These are phyloP conservation scores for Macrolepiota fuliginosa DNA, from an alignment of 768 basidiomycete species.

Conservation along the genomic window DNA sequence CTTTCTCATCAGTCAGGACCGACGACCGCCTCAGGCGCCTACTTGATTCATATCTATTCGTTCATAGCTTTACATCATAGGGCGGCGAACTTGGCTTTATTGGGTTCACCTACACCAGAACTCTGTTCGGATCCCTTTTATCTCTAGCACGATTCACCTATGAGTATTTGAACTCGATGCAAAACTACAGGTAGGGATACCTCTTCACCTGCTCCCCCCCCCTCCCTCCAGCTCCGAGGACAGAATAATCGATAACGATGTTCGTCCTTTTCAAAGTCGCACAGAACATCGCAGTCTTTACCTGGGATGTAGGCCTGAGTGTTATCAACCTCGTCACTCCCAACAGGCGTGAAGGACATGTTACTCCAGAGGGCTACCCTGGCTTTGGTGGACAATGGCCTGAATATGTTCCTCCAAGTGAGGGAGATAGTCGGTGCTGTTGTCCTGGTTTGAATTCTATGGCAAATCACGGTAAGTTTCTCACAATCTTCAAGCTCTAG, in stretches of 20 bases:
- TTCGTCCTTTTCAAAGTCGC: slow-evolving; percentile 7
- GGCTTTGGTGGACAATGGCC: slow-evolving; percentile 69
- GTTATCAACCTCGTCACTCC: slow-evolving; percentile 51
- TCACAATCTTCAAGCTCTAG: neutral
- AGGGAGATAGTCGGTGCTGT: slow-evolving; percentile 67
- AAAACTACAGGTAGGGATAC: no score
- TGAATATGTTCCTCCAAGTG: slow-evolving; percentile 52
- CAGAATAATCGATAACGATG: neutral
- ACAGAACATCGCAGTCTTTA: slow-evolving; percentile 20
- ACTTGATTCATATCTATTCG: no score
- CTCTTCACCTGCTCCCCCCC: no score
- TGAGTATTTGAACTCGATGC: no score
- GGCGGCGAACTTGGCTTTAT: no score
- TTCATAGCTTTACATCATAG: no score
- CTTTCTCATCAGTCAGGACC: no score
- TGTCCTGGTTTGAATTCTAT: slow-evolving; percentile 79
- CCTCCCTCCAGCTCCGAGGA: no score
- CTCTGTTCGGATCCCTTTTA: no score
- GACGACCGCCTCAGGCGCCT: no score
- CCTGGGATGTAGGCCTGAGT: slow-evolving; percentile 53
- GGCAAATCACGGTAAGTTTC: slow-evolving; percentile 72
- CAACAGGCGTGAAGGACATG: slow-evolving; percentile 47
- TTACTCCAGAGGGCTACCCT: slow-evolving; percentile 52
- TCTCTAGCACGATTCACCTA: no score
- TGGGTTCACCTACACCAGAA: no score